Conservation (phyloP, 164 flowering plant genomes). For the Nymphaea thermarum region DNA sequence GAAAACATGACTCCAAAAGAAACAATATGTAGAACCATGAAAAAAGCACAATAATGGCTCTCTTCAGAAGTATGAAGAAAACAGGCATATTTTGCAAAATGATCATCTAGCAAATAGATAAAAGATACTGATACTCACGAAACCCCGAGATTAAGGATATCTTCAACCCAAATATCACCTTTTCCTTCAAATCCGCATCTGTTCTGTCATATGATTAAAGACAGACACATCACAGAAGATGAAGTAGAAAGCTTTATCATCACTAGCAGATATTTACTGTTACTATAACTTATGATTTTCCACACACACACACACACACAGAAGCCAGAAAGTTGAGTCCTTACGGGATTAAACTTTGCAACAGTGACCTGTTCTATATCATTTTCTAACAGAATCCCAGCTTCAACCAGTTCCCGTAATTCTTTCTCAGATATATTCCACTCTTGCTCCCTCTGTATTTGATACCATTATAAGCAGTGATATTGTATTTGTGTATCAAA, state of each 20-base stretch:
- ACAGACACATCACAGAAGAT: not conserved
- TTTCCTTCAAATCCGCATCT: constrained; percentile 91
- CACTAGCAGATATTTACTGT: no score
- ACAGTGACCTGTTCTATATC: constrained; percentile 59
- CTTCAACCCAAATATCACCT: constrained; percentile 90
- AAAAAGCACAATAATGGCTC: no score
- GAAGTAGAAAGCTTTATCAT: no score
- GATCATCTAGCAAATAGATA: no score
- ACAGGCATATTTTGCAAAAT: no score
- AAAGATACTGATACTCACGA: constrained; percentile 43
- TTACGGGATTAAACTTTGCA: constrained; percentile 78
- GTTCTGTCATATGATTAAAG: constrained; percentile 34
- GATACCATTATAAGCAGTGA: no score
- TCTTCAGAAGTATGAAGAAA: no score
- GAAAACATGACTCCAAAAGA: no score
- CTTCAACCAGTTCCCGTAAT: constrained; percentile 73
- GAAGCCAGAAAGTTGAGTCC: constrained; percentile 9
- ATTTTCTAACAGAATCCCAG: constrained; percentile 61
- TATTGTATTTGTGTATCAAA: no score
- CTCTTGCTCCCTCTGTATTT: constrained; percentile 86
- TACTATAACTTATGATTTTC: no score
- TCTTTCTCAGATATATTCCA: constrained; percentile 98
- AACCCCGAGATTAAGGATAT: constrained; percentile 91
- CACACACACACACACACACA: no score
- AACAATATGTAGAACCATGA: no score